phyloP scores from a whole-genome alignment of 768 basidiomycete genomes.

The Rhodotorula graminis region DNA sequence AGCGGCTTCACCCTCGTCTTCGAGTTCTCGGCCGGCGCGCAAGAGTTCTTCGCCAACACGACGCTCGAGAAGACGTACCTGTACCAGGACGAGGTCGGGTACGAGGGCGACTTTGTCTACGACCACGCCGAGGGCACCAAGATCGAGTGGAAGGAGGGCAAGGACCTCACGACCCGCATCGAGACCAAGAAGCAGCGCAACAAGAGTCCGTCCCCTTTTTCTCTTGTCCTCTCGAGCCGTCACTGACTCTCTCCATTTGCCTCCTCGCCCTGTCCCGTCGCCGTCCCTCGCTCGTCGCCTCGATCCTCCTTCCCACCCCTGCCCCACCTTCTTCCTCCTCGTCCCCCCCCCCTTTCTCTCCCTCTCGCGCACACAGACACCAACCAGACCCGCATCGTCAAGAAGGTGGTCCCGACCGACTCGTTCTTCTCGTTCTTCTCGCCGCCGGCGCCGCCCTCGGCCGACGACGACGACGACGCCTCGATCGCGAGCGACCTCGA shows the following conservation, averaged over 20 bases:
- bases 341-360: constrained; percentile 47
- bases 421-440: constrained; percentile 98
- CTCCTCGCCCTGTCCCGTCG: neutral
- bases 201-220: constrained; percentile 63
- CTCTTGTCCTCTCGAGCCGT: neutral
- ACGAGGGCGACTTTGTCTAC: constrained; percentile 93
- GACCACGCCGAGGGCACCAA: constrained; percentile 85
- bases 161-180: constrained; percentile 92
- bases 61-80: constrained; percentile 87
- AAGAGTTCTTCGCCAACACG: constrained; percentile 82
- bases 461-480: constrained; percentile 61
- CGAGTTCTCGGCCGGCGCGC: constrained; percentile 60
- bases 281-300: too few relatives aligned
- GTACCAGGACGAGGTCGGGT: constrained; percentile 58
- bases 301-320: neutral
- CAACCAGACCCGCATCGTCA: constrained; percentile 53
- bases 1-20: constrained; percentile 91
- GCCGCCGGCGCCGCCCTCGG: constrained; percentile 64
- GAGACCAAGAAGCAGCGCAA: constrained; percentile 99
- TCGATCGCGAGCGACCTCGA: constrained; percentile 82
- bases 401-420: constrained; percentile 79
- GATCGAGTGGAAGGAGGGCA: constrained; percentile 97
- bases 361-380: constrained; percentile 46
- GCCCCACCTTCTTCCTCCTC: constrained; percentile 52
- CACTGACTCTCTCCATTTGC: neutral